Evolutionary conservation across 2,329 filamentous ascomycete genomes (phyloP), one percentile per base, ranked within the genome.

Genomic region (Fusarium citri): DNA sequence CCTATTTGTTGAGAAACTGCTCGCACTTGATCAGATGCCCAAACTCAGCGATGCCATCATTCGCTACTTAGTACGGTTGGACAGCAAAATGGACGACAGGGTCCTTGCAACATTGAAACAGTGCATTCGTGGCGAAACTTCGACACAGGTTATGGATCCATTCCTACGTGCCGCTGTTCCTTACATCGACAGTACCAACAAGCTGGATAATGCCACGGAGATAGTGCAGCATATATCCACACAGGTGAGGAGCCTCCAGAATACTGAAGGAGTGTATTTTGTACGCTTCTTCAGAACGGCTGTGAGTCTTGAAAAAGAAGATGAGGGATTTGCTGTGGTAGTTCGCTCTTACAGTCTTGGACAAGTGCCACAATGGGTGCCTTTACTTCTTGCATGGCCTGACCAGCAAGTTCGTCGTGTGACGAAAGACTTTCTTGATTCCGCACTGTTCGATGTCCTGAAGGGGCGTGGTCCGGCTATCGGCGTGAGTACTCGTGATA

Each of bases 1-100:
- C 66, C 80, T 89, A n/a, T 88, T 92, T 55, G 76, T 91, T 25
- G 88, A 89, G 74, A 93, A 91, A 76, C 82, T 94, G 26, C 82
- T 94, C 28, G 81, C 83, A 22, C 83, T 91, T 50, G 85, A 90
- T 66, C 87, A 90, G 73, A 89, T 88, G 56, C 77, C 79, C 0
- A 67, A 75, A 3, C 81, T 82, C 4, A 88, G 86, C 3, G 82
- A 86, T 51, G 80, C 79, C 15, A 91, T 94, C 55, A 76, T 94
- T 50, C 79, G 78, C 40, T 81, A 84, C 6, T 82, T 94, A 37
- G 79, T 92, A 43, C 78, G 81, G n/a, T 80, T 86, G 22, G 84
- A 86, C 58, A 77, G 81, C 1, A 72, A 80, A 9, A 83, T 89
- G 77, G 87, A 89, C 45, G 50, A 79, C 0, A 80, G 83, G 46